Evolutionary conservation across 768 basidiomycete genomes (phyloP).

Genomic region (Russula emetica): DNA sequence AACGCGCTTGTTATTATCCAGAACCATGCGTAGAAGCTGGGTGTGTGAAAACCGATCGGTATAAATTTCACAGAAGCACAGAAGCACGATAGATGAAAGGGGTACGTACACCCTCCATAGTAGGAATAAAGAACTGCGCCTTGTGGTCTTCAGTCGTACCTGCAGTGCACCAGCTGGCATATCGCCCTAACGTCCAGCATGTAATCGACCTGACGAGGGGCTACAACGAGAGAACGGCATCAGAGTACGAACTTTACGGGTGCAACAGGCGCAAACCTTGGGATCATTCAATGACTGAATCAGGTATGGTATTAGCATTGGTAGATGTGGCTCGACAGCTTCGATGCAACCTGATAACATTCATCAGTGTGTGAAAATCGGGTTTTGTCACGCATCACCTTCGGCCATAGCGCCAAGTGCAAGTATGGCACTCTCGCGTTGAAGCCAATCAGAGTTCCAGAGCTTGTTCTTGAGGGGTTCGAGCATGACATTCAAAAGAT

Average conservation of each 20-base stretch:
- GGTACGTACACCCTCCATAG: conserved; percentile 85
- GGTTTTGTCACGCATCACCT: conserved; percentile 48
- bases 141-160: conserved; percentile 82
- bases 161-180: conserved; percentile 96
- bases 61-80: conserved; percentile 17
- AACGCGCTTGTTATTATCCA: conserved; percentile 98
- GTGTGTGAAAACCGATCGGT: conserved; percentile 18
- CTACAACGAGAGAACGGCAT: conserved; percentile 39
- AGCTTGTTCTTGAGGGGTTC: conserved; percentile 89
- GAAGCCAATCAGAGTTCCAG: conserved; percentile 89
- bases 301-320: conserved; percentile 89
- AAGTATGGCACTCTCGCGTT: conserved; percentile 91
- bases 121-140: conserved; percentile 87
- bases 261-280: conserved; percentile 53
- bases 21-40: conserved; percentile 94
- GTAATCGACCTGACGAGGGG: conserved; percentile 97
- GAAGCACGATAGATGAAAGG: conserved; percentile 31
- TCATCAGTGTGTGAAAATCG: neutral
- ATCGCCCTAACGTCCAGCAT: conserved; percentile 99
- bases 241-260: conserved; percentile 5
- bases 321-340: conserved; percentile 88
- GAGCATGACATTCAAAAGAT: conserved; percentile 83
- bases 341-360: conserved; percentile 81
- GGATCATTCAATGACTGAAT: conserved; percentile 86
- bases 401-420: conserved; percentile 98